Evolutionary conservation across 805 yeast genomes (phyloP).

Genomic region (Hanseniaspora valbyensis): DNA sequence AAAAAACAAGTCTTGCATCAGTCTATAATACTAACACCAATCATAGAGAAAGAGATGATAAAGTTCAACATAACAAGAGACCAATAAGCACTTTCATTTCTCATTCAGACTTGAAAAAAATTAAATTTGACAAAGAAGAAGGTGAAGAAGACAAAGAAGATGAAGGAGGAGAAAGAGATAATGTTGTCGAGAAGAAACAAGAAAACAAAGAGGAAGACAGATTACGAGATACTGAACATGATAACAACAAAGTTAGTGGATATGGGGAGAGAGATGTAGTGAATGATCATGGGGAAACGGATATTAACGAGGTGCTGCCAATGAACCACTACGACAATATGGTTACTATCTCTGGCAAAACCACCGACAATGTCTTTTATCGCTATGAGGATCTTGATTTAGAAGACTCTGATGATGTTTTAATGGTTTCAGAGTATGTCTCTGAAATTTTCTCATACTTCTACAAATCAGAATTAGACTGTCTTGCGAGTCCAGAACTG

Average conservation of each 20-base stretch:
- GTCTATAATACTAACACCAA: background rate
- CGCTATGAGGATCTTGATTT: slow-evolving; percentile 69
- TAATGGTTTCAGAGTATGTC: slow-evolving; percentile 91
- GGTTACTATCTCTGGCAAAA: background rate
- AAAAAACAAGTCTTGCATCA: background rate
- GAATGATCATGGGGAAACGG: too few relatives aligned
- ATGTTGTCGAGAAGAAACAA: too few relatives aligned
- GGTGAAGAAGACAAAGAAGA: background rate
- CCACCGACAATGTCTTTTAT: slow-evolving; percentile 22
- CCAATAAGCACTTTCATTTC: slow-evolving; percentile 4
- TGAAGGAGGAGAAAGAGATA: background rate
- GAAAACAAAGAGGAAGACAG: too few relatives aligned
- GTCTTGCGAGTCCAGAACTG: slow-evolving; percentile 45
- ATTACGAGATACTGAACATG: too few relatives aligned
- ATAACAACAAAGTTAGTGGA: too few relatives aligned
- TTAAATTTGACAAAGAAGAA: background rate
- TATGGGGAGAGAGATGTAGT: too few relatives aligned
- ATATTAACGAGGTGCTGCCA: slow-evolving; percentile 14
- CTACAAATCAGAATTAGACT: slow-evolving; percentile 57
- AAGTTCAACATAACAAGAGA: background rate
- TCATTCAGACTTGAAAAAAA: slow-evolving; percentile 2
- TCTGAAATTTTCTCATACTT: slow-evolving; percentile 74
- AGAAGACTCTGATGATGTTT: slow-evolving; percentile 67
- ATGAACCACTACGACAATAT: slow-evolving; percentile 1
- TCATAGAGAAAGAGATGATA: background rate